phyloP scores from a whole-genome alignment of 2,329 filamentous ascomycete species.

The Colletotrichum nymphaeae region DNA sequence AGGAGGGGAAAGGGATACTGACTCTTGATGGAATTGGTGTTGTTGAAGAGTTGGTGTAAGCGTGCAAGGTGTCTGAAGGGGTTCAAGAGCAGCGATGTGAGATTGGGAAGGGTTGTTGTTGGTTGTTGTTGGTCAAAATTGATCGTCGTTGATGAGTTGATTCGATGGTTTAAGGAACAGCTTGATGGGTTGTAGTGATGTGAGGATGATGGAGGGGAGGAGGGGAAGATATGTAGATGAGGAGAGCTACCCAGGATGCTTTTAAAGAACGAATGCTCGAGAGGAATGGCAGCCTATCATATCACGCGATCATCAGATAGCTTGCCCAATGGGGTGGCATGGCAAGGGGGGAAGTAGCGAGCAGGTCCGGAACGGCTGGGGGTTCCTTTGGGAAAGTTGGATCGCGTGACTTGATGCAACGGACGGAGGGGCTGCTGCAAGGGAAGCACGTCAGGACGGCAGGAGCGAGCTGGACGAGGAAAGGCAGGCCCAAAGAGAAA shows the following conservation, averaged over 20 bases:
- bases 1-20: slow-evolving; percentile 22
- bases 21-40: slow-evolving; percentile 31
- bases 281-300: slow-evolving; percentile 35
- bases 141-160: slow-evolving; percentile 8
- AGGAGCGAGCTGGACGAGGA: slow-evolving; percentile 3
- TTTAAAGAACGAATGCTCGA: slow-evolving; percentile 31
- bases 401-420: slow-evolving; percentile 41
- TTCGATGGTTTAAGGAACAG: background rate
- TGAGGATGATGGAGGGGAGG: slow-evolving; percentile 7
- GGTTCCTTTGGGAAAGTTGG: slow-evolving; percentile 11
- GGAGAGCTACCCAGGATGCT: slow-evolving; percentile 26
- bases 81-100: background rate
- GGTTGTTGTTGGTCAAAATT: slow-evolving; percentile 3
- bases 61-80: background rate
- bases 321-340: slow-evolving; percentile 28
- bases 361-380: slow-evolving; percentile 30
- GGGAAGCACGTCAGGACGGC: slow-evolving; percentile 23
- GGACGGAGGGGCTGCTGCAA: slow-evolving; percentile 24
- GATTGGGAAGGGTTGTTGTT: background rate
- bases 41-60: background rate
- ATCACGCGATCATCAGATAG: slow-evolving; percentile 37
- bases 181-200: slow-evolving; percentile 25
- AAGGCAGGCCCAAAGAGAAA: background rate
- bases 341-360: slow-evolving; percentile 10
- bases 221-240: slow-evolving; percentile 26